Percentiles rank a stretch among this genome's conserved stretches.
These are phyloP conservation scores for Auricularia heimuer DNA, from an alignment of 768 basidiomycete species.

Conservation along the genomic window DNA sequence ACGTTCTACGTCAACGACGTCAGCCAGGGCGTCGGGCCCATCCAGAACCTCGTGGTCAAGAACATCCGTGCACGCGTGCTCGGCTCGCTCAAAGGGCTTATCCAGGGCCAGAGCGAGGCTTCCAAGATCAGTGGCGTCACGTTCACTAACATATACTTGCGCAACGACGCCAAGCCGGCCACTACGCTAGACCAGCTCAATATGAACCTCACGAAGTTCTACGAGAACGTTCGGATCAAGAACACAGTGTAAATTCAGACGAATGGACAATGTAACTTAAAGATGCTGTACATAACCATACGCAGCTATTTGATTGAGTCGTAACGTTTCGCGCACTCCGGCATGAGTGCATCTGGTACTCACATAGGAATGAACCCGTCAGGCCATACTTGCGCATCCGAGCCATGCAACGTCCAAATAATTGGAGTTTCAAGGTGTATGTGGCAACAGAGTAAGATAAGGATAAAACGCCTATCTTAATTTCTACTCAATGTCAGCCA, in stretches of 20 bases:
- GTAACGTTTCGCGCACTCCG: too few relatives aligned
- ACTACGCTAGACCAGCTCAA: not conserved
- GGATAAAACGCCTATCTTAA: too few relatives aligned
- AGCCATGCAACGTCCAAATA: too few relatives aligned
- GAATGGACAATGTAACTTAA: too few relatives aligned
- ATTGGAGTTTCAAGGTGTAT: too few relatives aligned
- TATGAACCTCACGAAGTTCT: not conserved
- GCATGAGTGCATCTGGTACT: too few relatives aligned
- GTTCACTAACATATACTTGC: not conserved
- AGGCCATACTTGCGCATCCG: too few relatives aligned
- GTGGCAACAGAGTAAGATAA: too few relatives aligned
- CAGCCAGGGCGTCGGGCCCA: not conserved
- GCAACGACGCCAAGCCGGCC: not conserved
- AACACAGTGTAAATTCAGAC: not conserved
- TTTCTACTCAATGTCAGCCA: too few relatives aligned
- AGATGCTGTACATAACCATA: too few relatives aligned
- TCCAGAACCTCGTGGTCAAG: not conserved
- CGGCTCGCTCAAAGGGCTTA: not conserved
- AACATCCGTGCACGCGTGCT: not conserved
- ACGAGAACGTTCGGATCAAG: not conserved
- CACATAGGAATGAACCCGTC: too few relatives aligned
- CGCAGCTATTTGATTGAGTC: too few relatives aligned
- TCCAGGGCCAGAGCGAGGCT: not conserved
- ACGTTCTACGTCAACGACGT: not conserved
- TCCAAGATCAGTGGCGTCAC: not conserved